Conservation (phyloP, 1,284 basidiomycete species). For the Coriolopsis trogii region DNA sequence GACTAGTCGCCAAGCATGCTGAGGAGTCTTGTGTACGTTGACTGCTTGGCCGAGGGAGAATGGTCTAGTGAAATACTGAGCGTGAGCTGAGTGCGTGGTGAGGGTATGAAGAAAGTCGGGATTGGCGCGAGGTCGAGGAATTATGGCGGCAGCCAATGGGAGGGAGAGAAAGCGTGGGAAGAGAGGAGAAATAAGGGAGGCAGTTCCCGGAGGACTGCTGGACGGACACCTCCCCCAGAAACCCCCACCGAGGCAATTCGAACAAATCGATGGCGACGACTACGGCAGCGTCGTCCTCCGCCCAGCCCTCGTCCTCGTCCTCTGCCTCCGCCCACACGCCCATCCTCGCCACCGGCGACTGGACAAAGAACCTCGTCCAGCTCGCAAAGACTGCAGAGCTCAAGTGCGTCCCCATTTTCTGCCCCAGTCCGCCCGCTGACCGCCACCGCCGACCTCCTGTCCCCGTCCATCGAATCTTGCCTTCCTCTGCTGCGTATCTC, state of each 20-base stretch:
- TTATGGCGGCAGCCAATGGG: not conserved
- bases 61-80: not conserved
- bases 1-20: too few species aligned
- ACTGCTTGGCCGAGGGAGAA: too few species aligned
- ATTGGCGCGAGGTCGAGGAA: not conserved
- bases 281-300: conserved; percentile 23
- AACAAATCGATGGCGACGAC: conserved; percentile 30
- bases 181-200: conserved; percentile 9
- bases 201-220: conserved; percentile 29
- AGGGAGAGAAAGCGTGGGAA: conserved; percentile 19
- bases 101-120: not conserved
- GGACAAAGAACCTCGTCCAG: conserved; percentile 82
- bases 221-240: conserved; percentile 24
- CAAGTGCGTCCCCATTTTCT: conserved; percentile 54
- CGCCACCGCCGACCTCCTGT: not conserved
- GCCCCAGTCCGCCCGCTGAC: not conserved
- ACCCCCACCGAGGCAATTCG: conserved; percentile 26
- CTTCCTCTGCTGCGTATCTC: not conserved
- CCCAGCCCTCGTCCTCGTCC: conserved; percentile 15
- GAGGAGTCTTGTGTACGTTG: too few species aligned
- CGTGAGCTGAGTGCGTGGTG: not conserved
- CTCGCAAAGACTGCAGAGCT: conserved; percentile 81
- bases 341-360: conserved; percentile 74
- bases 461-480: not conserved
- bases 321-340: conserved; percentile 36